Base-by-base conservation (phyloP, 1,284 basidiomycete genomes). In the Volvariella volvacea region DNA sequence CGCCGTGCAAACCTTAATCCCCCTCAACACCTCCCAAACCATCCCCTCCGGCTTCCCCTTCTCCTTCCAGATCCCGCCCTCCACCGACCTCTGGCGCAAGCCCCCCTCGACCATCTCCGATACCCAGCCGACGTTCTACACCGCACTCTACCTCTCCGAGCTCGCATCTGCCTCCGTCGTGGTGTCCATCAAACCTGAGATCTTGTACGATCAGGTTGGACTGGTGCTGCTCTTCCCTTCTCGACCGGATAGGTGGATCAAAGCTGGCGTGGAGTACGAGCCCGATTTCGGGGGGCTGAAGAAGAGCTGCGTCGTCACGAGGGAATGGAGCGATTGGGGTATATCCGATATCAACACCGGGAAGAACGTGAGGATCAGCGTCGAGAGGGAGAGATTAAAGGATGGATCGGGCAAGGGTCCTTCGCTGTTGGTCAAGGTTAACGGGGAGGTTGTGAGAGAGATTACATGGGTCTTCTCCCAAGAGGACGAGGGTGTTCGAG, bases 301-400 rank as follows among this genome's bases (percentile, higher is more conserved):
- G 34, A 36, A 36, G n/a, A 36, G 34, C 15, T 15, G 14, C n/a
- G 34, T 36, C 6, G 34, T 36, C 19, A 36, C 34, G n/a, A 6
- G 34, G 19, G 34, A 36, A 16, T 36, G 34, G 34, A 36, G 34
- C 15, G 34, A 36, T 36, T 36, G 34, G 34, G 19, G 34, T 36
- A 20, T 36, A 4, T 15, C 34, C n/a, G 7, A 36, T 7, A 4
- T 36, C 6, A 15, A 7, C 19, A 20, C 7, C 15, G 34, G 14
- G 34, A 6, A 36, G 19, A 15, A n/a, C 8, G 34, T 36, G 7
- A 20, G 19, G 34, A 20, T 36, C 14, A 7, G 7, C 15, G 34
- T 36, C 19, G 34, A 36, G 34, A 36, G 34, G 34, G 19, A 16
- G 14, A 36, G 4, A 6, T 8, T 20, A 6, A 36, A 36, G 14